These are phyloP conservation scores for Metschnikowia koreensis DNA, from an alignment of 805 yeast species.

Conservation along the genomic window DNA sequence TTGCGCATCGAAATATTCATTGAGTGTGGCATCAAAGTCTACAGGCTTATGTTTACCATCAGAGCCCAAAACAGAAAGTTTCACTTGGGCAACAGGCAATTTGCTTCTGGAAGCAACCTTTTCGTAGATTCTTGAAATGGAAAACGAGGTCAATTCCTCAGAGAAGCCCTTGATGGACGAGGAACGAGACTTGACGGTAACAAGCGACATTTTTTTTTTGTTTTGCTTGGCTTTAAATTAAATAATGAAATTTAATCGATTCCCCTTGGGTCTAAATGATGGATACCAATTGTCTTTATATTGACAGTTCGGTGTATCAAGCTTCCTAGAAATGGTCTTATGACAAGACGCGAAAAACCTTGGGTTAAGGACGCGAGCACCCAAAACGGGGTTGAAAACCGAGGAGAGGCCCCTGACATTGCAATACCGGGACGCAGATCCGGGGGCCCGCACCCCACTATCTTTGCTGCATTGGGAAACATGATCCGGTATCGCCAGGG, in stretches of 20 bases:
- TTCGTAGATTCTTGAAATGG: conserved; percentile 43
- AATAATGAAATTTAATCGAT: not conserved
- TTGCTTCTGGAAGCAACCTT: conserved; percentile 46
- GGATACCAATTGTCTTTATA: not conserved
- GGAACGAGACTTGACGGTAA: conserved; percentile 61
- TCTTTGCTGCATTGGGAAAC: conserved; percentile 1
- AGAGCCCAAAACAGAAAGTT: conserved; percentile 25
- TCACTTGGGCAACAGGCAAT: conserved; percentile 31
- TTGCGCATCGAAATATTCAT: conserved; percentile 38
- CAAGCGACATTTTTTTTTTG: conserved; percentile 36
- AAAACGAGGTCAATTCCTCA: conserved; percentile 30
- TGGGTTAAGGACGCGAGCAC: conserved; percentile 1
- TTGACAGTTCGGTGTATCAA: not conserved
- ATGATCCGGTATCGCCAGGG: not conserved
- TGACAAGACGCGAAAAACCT: not conserved
- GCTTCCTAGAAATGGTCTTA: not conserved
- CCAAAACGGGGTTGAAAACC: conserved; percentile 7
- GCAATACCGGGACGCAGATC: not conserved
- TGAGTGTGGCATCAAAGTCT: conserved; percentile 37
- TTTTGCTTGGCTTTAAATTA: not conserved
- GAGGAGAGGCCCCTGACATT: conserved; percentile 1
- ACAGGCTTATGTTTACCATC: conserved; percentile 42
- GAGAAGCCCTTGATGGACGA: conserved; percentile 51
- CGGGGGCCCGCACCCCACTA: not conserved
- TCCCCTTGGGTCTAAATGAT: not conserved